phyloP scores from a whole-genome alignment of 192 early-diverging fungal genomes.

The Mortierella antarctica region DNA sequence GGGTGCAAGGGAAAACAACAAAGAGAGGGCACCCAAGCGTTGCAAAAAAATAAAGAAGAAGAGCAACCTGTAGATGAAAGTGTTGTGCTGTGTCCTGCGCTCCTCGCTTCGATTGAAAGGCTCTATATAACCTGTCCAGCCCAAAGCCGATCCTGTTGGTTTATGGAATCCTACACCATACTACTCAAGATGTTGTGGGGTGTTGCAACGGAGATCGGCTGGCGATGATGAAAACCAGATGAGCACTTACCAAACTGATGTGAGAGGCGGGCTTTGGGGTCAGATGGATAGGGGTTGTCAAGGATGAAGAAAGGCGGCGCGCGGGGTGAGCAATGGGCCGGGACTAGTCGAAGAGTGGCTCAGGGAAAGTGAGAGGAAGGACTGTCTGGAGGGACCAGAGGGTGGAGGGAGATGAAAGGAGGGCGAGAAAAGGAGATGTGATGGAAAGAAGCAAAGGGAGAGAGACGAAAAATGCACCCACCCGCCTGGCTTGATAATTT shows the following conservation, averaged over 20 bases:
- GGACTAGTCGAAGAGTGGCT: background rate
- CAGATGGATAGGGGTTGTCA: background rate
- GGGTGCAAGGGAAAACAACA: no score
- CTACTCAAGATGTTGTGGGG: no score
- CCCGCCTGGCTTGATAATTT: no score
- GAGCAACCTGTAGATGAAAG: no score
- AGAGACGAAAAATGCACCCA: background rate
- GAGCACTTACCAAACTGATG: background rate
- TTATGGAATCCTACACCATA: no score
- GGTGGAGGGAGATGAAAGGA: background rate
- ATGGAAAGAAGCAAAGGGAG: background rate
- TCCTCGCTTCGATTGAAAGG: no score
- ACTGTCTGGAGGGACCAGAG: background rate
- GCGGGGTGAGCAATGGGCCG: background rate
- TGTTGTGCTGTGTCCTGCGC: no score
- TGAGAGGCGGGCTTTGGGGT: background rate
- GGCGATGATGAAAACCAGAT: background rate
- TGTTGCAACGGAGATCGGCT: no score
- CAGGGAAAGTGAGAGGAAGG: background rate
- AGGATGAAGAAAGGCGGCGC: background rate
- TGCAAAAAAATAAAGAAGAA: no score
- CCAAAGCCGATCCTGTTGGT: no score
- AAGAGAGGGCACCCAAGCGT: no score
- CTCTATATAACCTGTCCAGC: no score
- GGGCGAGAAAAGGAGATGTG: background rate